Percentiles rank a stretch among this genome's conserved stretches.
phyloP scores from a whole-genome alignment of 208 protist species.

The Porcisia hertigi region DNA sequence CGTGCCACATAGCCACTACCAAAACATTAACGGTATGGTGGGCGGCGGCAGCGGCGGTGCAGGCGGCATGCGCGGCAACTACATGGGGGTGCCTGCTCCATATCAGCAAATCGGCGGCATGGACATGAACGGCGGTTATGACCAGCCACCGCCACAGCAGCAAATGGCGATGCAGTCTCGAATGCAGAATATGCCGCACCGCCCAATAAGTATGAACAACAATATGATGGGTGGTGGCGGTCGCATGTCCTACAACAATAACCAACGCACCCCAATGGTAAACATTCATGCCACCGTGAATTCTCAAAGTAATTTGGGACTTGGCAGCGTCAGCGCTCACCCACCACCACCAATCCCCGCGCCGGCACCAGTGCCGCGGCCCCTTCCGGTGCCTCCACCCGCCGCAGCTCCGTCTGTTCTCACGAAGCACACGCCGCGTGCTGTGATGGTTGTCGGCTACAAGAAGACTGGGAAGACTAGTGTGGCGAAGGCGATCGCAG shows the following conservation, averaged over 20 bases:
- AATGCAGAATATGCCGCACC: constrained; percentile 8
- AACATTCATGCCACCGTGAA: constrained; percentile 5
- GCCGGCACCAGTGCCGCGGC: constrained; percentile 5
- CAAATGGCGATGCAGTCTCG: constrained; percentile 20
- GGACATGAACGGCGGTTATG: constrained; percentile 20
- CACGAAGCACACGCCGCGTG: constrained; percentile 43
- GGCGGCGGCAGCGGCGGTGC: constrained; percentile 10
- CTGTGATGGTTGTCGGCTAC: constrained; percentile 82
- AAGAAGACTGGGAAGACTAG: constrained; percentile 69
- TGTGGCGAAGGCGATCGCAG: constrained; percentile 62
- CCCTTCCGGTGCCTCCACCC: background rate
- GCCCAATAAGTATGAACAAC: constrained; percentile 29
- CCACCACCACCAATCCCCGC: constrained; percentile 12
- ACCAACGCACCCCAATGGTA: constrained; percentile 12
- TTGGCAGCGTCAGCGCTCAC: constrained; percentile 13
- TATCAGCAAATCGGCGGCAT: constrained; percentile 18
- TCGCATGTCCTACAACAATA: constrained; percentile 16
- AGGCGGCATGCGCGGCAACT: constrained; percentile 14
- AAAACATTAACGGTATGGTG: constrained; percentile 25
- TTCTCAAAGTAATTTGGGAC: constrained; percentile 11
- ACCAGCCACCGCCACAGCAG: constrained; percentile 25
- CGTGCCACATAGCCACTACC: constrained; percentile 24
- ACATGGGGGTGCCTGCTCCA: constrained; percentile 3
- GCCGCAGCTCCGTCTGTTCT: constrained; percentile 27
- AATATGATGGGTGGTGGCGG: constrained; percentile 17